Conservation (phyloP, 2,329 filamentous ascomycete species). For the Rutstroemia sp. region DNA sequence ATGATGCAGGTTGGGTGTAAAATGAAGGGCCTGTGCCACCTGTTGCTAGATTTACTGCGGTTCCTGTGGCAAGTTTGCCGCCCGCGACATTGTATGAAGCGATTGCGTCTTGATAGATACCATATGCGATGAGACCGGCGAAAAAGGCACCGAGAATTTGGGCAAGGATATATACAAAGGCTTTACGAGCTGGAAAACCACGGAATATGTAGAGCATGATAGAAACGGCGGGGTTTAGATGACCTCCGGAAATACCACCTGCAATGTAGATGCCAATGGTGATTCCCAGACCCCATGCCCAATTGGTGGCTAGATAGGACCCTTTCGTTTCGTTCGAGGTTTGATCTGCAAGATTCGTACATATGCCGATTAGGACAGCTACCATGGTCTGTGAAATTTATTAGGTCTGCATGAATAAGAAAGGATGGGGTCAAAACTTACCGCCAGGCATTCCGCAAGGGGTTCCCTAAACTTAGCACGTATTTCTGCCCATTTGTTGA, state of each 20-base stretch:
- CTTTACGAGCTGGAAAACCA: slow-evolving; percentile 44
- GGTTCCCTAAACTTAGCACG: slow-evolving; percentile 43
- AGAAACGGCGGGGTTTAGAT: slow-evolving; percentile 38
- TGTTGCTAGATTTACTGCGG: not conserved
- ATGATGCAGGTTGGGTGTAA: slow-evolving; percentile 3
- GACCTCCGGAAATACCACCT: slow-evolving; percentile 40
- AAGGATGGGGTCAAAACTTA: not conserved
- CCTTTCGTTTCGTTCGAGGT: slow-evolving; percentile 25
- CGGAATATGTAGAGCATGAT: slow-evolving; percentile 40
- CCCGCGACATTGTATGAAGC: slow-evolving; percentile 2
- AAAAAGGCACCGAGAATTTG: slow-evolving; percentile 46
- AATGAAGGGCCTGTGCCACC: slow-evolving; percentile 3
- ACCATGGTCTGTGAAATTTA: slow-evolving; percentile 10
- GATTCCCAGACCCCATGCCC: slow-evolving; percentile 46
- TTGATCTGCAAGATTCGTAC: slow-evolving; percentile 37
- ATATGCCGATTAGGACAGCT: slow-evolving; percentile 37
- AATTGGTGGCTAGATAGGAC: slow-evolving; percentile 37
- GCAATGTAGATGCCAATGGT: slow-evolving; percentile 44
- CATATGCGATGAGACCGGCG: slow-evolving; percentile 39
- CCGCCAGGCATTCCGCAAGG: slow-evolving; percentile 42
- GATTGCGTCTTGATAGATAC: slow-evolving; percentile 17
- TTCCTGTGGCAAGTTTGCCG: not conserved
- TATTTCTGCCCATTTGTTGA: slow-evolving; percentile 34
- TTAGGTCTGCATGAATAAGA: not conserved
- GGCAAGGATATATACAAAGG: slow-evolving; percentile 41